Conservation (phyloP, 345 rosid species). For the Cochlearia excelsa region DNA sequence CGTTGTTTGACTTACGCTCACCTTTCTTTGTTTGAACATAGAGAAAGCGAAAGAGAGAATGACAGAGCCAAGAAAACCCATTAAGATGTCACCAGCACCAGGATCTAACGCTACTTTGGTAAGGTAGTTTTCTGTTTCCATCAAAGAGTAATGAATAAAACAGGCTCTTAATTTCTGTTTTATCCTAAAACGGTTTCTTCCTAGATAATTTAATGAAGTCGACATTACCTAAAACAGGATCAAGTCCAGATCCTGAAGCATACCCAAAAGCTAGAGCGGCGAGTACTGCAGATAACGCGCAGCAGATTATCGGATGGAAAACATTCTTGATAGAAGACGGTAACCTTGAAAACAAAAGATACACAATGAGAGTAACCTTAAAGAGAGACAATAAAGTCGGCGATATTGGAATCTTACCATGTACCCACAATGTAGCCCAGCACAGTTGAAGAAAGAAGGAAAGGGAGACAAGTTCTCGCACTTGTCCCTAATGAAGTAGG, state of each 20-base stretch:
- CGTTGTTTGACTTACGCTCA: constrained; percentile 17
- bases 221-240: constrained; percentile 72
- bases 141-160: background rate
- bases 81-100: constrained; percentile 90
- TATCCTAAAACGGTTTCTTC: background rate
- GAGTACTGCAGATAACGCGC: constrained; percentile 75
- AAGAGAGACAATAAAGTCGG: background rate
- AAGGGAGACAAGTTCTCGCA: constrained; percentile 87
- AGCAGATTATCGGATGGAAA: constrained; percentile 87
- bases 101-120: constrained; percentile 77
- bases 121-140: constrained; percentile 65
- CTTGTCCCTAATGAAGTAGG: constrained; percentile 69
- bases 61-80: constrained; percentile 95
- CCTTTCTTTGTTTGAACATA: constrained; percentile 97
- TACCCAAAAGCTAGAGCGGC: constrained; percentile 83
- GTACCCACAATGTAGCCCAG: constrained; percentile 85
- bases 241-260: constrained; percentile 69
- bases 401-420: constrained; percentile 44
- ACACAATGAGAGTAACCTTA: constrained; percentile 2
- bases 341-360: constrained; percentile 45
- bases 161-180: background rate
- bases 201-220: background rate
- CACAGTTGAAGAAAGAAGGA: constrained; percentile 85
- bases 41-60: constrained; percentile 93
- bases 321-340: constrained; percentile 70